Evolutionary conservation across 441 rosid species (phyloP).

Genomic region (Gossypium gossypioides): DNA sequence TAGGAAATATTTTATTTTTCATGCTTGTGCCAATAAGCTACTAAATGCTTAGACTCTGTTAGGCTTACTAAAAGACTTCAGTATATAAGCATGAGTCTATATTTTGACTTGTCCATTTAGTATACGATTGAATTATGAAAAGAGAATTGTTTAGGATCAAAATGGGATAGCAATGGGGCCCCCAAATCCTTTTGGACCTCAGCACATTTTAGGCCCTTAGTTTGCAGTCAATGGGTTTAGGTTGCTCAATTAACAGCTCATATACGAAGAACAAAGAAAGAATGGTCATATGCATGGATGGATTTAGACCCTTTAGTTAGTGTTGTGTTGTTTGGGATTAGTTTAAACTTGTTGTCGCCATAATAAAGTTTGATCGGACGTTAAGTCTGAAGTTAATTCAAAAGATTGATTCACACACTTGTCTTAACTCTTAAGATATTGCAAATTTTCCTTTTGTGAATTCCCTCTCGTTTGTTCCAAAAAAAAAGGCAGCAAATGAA

Average conservation of each 20-base stretch:
- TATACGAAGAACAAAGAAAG: neutral
- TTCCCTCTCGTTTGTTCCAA: neutral
- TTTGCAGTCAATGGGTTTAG: neutral
- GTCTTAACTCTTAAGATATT: no score
- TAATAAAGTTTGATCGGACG: neutral
- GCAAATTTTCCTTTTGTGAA: neutral
- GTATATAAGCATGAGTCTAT: neutral
- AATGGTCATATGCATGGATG: neutral
- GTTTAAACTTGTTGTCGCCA: neutral
- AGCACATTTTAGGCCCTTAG: neutral
- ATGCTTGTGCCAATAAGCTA: neutral
- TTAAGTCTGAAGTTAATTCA: neutral
- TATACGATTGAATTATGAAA: no score
- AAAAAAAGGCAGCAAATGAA: neutral
- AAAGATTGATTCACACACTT: neutral
- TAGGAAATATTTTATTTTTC: neutral
- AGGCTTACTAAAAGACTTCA: neutral
- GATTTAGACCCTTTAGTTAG: neutral
- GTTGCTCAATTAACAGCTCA: neutral
- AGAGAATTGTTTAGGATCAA: no score
- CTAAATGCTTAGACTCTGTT: neutral
- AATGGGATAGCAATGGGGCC: neutral
- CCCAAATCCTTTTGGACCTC: neutral
- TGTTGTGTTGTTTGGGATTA: neutral
- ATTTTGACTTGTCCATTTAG: neutral